Base-by-base conservation (phyloP, 768 basidiomycete species). In the Leccinum broughii region DNA sequence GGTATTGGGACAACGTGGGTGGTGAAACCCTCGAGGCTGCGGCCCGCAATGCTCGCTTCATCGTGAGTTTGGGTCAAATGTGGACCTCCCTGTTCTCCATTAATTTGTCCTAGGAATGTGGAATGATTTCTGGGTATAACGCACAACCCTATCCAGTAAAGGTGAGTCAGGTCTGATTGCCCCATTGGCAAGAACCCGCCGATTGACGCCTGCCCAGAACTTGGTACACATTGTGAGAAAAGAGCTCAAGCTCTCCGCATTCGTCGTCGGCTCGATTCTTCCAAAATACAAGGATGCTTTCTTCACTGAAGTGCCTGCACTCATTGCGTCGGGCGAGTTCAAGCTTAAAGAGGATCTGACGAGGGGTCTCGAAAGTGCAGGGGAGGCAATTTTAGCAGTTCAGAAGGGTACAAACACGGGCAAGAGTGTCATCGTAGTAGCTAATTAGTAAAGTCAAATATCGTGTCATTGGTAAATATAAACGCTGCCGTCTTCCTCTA, bases 1-100 rank as follows among this genome's bases (percentile, higher is more conserved):
- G 65, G 28, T 66, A 58, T 35, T 66, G 65, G 64, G 62, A 62
- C 28, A 58, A 63, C 15, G 46, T 48, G 11, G 46, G 46, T 22
- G 46, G 46, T 22, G 78, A 83, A 58, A 81, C 79, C 0, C 74
- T 88, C 11, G 85, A 87, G 15, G 77, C 78, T 13, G 86, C 83
- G 1, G 78, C 74, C 1, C 51, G 64, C 0, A 58, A 77, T 26
- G 83, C 83, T 0, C 70, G 84, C 4, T 83, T 88, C 61, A 78
- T 87, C 39, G 67, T 77, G 22, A 60, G 73, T 62, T 24, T 15
- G 26, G 41, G 6, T 24, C 9, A 9, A 11, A 10, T 6, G 24
- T 14, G 14, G 1, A 0, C 4, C 26, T 28, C 28, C 28, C 20
- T 11, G 8, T 4, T 6, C 17, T 22, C 46, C 11, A 15, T 17